Percentiles rank a stretch among this genome's conserved stretches.
phyloP scores from a whole-genome alignment of 2,329 filamentous ascomycete species.

The Trichoderma sp. region DNA sequence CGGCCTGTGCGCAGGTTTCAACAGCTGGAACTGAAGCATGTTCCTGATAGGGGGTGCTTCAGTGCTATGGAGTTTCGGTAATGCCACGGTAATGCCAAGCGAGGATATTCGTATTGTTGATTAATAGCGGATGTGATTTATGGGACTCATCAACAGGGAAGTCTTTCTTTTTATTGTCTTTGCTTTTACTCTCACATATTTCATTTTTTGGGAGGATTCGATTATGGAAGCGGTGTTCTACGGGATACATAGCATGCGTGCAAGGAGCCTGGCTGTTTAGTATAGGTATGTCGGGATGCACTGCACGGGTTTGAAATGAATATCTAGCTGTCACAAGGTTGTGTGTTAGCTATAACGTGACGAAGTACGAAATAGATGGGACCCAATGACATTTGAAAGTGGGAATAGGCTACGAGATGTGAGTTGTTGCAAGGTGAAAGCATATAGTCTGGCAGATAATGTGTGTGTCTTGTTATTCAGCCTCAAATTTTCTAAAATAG shows the following conservation, averaged over 20 bases:
- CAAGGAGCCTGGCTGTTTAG: conserved; percentile 17
- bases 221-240: conserved; percentile 16
- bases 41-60: conserved; percentile 80
- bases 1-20: conserved; percentile 67
- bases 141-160: neutral
- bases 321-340: neutral
- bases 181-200: neutral
- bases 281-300: conserved; percentile 17
- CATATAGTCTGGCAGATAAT: neutral
- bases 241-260: conserved; percentile 20
- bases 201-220: neutral
- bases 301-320: conserved; percentile 16
- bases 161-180: neutral
- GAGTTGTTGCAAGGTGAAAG: neutral
- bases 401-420: neutral
- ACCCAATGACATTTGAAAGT: neutral
- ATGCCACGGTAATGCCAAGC: conserved; percentile 34
- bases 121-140: neutral
- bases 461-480: conserved; percentile 21
- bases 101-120: neutral
- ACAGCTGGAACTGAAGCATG: conserved; percentile 86
- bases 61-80: conserved; percentile 78
- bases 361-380: conserved; percentile 15
- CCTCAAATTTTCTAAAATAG: conserved; percentile 59
- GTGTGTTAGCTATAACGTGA: conserved; percentile 1